These are phyloP conservation scores for Acanthamoeba lenticulata DNA, from an alignment of 208 protist species.

Conservation along the genomic window DNA sequence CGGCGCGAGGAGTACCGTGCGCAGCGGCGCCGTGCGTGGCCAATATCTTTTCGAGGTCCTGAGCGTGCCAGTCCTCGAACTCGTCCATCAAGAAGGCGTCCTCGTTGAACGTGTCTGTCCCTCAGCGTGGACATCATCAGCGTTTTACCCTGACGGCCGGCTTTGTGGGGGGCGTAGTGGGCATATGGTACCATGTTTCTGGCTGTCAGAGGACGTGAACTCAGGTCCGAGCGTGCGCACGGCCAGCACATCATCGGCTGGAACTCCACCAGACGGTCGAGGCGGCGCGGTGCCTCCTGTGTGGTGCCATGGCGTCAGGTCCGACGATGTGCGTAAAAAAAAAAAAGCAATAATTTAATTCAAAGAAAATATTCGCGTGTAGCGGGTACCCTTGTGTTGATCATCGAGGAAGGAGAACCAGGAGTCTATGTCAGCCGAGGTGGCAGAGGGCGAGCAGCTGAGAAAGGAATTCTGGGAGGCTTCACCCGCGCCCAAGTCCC, in stretches of 20 bases:
- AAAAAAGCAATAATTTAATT: not conserved
- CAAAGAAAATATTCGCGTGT: not conserved
- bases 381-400: not conserved
- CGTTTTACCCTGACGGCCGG: too few relatives aligned
- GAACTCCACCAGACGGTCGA: not conserved
- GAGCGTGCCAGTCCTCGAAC: constrained; percentile 46
- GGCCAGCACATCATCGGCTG: not conserved
- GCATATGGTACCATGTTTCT: not conserved
- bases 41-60: constrained; percentile 32
- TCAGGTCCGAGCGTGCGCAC: not conserved
- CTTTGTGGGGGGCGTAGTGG: too few relatives aligned
- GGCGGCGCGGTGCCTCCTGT: not conserved
- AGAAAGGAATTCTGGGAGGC: not conserved
- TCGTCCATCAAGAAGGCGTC: constrained; percentile 40
- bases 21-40: not conserved
- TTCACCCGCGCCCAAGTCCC: not conserved
- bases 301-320: not conserved
- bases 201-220: not conserved
- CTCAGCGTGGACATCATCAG: not conserved
- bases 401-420: constrained; percentile 7
- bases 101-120: not conserved
- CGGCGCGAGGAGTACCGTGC: too few relatives aligned
- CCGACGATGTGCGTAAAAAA: not conserved
- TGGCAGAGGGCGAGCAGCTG: constrained; percentile 50
- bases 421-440: not conserved